Conservation (phyloP, 2,329 filamentous ascomycete genomes). For the Sarocladium brachiariae region DNA sequence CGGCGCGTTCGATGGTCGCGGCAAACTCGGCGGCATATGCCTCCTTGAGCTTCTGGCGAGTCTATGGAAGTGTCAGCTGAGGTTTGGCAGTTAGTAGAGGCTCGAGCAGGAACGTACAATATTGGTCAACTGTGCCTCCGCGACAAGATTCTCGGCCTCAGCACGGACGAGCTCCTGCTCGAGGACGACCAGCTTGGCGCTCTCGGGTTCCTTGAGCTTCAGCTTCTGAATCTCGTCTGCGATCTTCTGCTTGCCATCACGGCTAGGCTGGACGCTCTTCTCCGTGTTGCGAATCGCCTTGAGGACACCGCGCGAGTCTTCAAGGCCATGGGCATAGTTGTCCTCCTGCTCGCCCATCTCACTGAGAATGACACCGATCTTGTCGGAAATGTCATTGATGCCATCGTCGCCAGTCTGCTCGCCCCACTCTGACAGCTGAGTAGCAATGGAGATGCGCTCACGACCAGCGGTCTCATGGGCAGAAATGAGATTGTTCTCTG, state of each 20-base stretch:
- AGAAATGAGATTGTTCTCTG: conserved; percentile 79
- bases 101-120: conserved; percentile 69
- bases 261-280: conserved; percentile 85
- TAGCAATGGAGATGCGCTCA: conserved; percentile 77
- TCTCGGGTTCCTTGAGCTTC: conserved; percentile 88
- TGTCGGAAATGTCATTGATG: conserved; percentile 87
- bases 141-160: conserved; percentile 92
- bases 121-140: conserved; percentile 93
- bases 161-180: conserved; percentile 96
- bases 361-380: conserved; percentile 84
- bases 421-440: conserved; percentile 93
- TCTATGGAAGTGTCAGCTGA: conserved; percentile 42
- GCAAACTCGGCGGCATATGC: conserved; percentile 84
- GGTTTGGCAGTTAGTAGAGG: not conserved
- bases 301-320: conserved; percentile 73
- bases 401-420: conserved; percentile 84
- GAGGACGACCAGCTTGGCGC: conserved; percentile 69
- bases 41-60: conserved; percentile 92
- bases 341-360: conserved; percentile 96
- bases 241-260: conserved; percentile 82
- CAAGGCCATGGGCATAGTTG: conserved; percentile 73
- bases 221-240: conserved; percentile 86
- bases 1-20: conserved; percentile 88
- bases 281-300: conserved; percentile 96
- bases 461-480: conserved; percentile 79